Conservation (phyloP, 2,329 filamentous ascomycete genomes). For the Aspergillus niger region DNA sequence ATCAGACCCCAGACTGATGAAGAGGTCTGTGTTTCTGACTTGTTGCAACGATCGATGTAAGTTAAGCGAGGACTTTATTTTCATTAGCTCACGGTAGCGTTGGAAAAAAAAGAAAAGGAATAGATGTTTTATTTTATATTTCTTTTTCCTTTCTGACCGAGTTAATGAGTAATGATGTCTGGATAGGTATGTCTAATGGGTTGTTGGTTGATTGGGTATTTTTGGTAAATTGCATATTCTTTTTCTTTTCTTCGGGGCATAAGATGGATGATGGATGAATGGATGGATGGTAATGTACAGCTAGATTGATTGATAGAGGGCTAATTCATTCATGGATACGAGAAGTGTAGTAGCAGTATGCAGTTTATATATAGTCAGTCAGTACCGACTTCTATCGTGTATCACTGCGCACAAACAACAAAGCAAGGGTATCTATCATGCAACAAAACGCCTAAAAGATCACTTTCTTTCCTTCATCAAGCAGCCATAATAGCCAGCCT, state of each 20-base stretch:
- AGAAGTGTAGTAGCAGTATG: background rate
- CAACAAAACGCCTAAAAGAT: slow-evolving; percentile 4
- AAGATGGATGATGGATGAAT: background rate
- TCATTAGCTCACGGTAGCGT: background rate
- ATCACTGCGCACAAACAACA: slow-evolving; percentile 17
- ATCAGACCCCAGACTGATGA: no score
- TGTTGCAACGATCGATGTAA: background rate
- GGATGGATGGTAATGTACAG: background rate
- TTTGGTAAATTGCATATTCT: background rate
- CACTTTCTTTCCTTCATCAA: slow-evolving; percentile 13
- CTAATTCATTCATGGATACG: no score
- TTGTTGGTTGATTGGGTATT: background rate
- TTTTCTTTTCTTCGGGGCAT: background rate
- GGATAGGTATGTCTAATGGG: background rate
- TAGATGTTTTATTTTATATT: no score
- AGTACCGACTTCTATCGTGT: background rate
- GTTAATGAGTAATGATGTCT: background rate
- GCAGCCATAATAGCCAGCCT: slow-evolving; percentile 35
- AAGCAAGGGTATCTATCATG: slow-evolving; percentile 15
- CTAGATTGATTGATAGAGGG: background rate
- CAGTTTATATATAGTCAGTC: background rate
- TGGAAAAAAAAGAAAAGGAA: no score
- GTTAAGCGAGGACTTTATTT: background rate
- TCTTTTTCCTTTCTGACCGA: no score
- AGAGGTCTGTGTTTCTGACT: no score